These are phyloP conservation scores for Xylaria sp. DNA, from an alignment of 2,329 filamentous ascomycete species.

Conservation along the genomic window DNA sequence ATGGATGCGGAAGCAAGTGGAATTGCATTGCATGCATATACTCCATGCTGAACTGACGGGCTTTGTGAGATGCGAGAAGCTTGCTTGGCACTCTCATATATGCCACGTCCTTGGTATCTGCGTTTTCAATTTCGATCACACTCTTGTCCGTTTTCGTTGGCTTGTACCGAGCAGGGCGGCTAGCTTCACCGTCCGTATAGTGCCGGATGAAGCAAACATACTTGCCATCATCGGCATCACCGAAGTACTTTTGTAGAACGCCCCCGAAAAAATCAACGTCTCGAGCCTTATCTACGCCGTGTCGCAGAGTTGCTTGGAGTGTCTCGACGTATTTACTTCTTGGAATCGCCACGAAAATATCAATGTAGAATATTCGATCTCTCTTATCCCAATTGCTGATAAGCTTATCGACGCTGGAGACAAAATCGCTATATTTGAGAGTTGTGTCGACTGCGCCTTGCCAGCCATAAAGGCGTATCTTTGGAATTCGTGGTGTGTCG, in stretches of 20 bases:
- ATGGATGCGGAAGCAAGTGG: constrained; percentile 14
- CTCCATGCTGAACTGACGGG: constrained; percentile 41
- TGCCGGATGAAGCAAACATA: constrained; percentile 39
- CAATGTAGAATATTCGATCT: constrained; percentile 38
- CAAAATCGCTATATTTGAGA: constrained; percentile 25
- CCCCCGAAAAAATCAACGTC: constrained; percentile 25
- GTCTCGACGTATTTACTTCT: background rate
- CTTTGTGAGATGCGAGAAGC: constrained; percentile 18
- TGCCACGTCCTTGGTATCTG: constrained; percentile 21
- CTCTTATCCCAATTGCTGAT: constrained; percentile 26
- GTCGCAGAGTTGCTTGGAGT: constrained; percentile 32
- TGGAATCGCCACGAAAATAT: constrained; percentile 35
- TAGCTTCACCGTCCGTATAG: constrained; percentile 32
- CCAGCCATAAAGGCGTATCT: constrained; percentile 34
- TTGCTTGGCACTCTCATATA: constrained; percentile 43
- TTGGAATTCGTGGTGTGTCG: background rate
- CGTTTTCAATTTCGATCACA: constrained; percentile 38
- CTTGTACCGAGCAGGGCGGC: constrained; percentile 26
- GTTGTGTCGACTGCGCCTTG: constrained; percentile 29
- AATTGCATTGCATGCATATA: constrained; percentile 39
- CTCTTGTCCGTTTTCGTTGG: constrained; percentile 32
- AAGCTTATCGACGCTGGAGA: constrained; percentile 35
- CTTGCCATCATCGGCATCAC: background rate
- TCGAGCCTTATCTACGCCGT: background rate
- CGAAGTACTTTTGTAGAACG: constrained; percentile 33